Evolutionary conservation across 768 basidiomycete genomes (phyloP).

Genomic region (Tricholoma bakamatsutake): DNA sequence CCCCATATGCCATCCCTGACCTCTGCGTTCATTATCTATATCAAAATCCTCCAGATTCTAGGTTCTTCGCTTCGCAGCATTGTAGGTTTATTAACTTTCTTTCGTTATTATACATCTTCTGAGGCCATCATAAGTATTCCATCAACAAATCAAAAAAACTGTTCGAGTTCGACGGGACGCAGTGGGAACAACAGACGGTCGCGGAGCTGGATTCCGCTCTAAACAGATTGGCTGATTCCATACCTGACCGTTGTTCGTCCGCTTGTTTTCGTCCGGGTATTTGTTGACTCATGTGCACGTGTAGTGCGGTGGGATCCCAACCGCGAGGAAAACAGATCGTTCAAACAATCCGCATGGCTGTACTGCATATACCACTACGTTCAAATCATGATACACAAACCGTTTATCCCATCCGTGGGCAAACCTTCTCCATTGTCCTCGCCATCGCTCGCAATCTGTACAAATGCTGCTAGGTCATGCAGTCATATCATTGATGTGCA

Average conservation of each 20-base stretch:
- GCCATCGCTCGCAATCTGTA: conserved; percentile 61
- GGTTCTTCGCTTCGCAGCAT: conserved; percentile 61
- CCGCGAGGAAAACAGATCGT: conserved; percentile 35
- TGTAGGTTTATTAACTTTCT: conserved; percentile 27
- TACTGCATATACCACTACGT: conserved; percentile 47
- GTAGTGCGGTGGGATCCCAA: conserved; percentile 50
- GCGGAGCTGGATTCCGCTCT: conserved; percentile 67
- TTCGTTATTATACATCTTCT: background rate
- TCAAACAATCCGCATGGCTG: conserved; percentile 59
- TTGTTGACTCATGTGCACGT: background rate
- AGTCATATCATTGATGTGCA: conserved; percentile 60
- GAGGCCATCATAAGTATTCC: conserved; percentile 46
- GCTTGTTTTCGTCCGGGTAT: background rate
- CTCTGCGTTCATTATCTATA: conserved; percentile 46
- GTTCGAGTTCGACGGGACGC: conserved; percentile 51
- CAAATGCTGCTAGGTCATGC: conserved; percentile 68
- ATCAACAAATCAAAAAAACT: conserved; percentile 68
- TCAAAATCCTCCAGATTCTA: conserved; percentile 59
- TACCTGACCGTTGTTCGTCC: conserved; percentile 52
- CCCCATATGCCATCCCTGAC: conserved; percentile 50
- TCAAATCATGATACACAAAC: conserved; percentile 67
- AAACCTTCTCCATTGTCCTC: conserved; percentile 36
- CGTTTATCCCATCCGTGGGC: conserved; percentile 41
- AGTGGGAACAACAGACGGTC: conserved; percentile 68
- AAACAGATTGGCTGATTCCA: conserved; percentile 63